phyloP scores from a whole-genome alignment of 2,329 filamentous ascomycete genomes.

The Pseudogymnoascus sp. region DNA sequence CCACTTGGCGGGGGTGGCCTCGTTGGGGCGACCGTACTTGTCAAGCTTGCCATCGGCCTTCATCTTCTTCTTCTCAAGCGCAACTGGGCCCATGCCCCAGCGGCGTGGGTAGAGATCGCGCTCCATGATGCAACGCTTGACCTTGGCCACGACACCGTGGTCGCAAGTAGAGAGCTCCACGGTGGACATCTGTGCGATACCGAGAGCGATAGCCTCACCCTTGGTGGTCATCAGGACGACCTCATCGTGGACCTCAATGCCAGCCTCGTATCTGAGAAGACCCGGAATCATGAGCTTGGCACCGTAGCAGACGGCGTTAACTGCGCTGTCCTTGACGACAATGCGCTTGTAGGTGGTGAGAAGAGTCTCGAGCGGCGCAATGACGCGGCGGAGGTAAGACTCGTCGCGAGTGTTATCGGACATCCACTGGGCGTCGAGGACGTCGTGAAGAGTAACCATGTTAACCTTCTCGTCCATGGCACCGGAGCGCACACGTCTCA shows the following conservation, averaged over 20 bases:
- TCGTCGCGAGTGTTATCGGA: conserved; percentile 95
- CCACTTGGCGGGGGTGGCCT: conserved; percentile 90
- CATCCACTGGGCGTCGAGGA: conserved; percentile 92
- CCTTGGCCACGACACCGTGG: conserved; percentile 95
- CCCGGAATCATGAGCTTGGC: conserved; percentile 98
- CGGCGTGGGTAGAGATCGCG: conserved; percentile 91
- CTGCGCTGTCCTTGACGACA: conserved; percentile 92
- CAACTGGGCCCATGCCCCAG: conserved; percentile 92
- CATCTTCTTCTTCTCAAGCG: conserved; percentile 98
- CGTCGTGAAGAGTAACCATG: conserved; percentile 89
- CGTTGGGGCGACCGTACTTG: conserved; percentile 91
- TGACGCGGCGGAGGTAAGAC: conserved; percentile 81
- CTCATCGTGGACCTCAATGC: conserved; percentile 91
- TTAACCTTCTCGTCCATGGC: conserved; percentile 88
- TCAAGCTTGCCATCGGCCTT: conserved; percentile 97
- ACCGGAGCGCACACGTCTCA: conserved; percentile 85
- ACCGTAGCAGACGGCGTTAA: conserved; percentile 97
- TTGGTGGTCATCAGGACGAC: conserved; percentile 98
- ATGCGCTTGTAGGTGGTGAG: conserved; percentile 91
- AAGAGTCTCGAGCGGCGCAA: conserved; percentile 85
- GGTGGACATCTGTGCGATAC: conserved; percentile 95
- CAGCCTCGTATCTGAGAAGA: conserved; percentile 82
- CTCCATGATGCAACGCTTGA: conserved; percentile 99
- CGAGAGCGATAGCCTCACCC: conserved; percentile 94
- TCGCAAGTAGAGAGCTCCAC: conserved; percentile 96